Base-by-base conservation (phyloP, 495 filamentous ascomycete genomes). In the Thermochaetoides thermophila region DNA sequence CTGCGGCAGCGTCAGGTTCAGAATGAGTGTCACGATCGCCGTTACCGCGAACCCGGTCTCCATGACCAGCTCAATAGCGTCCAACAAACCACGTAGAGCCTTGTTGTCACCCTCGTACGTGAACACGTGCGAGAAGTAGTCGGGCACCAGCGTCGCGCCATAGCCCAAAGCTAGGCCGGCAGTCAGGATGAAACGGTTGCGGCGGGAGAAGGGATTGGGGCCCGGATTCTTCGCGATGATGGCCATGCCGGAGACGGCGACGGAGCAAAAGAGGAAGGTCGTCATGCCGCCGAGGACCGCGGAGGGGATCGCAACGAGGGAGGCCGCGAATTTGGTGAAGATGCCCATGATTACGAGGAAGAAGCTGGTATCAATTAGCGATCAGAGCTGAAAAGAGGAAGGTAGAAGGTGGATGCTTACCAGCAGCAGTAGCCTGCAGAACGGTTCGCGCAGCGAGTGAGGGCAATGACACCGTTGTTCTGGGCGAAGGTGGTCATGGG, bases 251-350 rank as follows among this genome's bases (percentile, higher is more conserved):
- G 81, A 89, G 11, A 91, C 73, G 12, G 81, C 79, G 17, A 95
- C 86, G 7, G 81, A 68, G 39, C 66, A 69, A 61, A 93, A 93
- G 11, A 95, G 65, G 57, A 93, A 93, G 2, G 83, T 86, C 0
- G 86, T 93, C 82, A 95, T 91, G 19, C 86, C 86, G 32, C 85
- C 85, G 4, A 93, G 63, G 1, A 92, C 84, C 2, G 86, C 43
- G 17, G 67, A 58, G 0, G 86, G 86, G 42, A 93, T 93, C 25
- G 84, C 62, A 7, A 87, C 79, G 1, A 93, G 69, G 1, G 81
- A 68, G 1, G 86, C 84, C n/a, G 85, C 83, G 52, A 93, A 91
- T 43, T 93, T 93, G 36, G 83, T 74, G 56, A 93, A 91, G 41
- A 93, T 63, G 26, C 85, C 85, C 78, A 86, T 84, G 50, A 93